These are phyloP conservation scores for Paraconiothyrium brasiliense DNA, from an alignment of 2,329 filamentous ascomycete species.

Conservation along the genomic window DNA sequence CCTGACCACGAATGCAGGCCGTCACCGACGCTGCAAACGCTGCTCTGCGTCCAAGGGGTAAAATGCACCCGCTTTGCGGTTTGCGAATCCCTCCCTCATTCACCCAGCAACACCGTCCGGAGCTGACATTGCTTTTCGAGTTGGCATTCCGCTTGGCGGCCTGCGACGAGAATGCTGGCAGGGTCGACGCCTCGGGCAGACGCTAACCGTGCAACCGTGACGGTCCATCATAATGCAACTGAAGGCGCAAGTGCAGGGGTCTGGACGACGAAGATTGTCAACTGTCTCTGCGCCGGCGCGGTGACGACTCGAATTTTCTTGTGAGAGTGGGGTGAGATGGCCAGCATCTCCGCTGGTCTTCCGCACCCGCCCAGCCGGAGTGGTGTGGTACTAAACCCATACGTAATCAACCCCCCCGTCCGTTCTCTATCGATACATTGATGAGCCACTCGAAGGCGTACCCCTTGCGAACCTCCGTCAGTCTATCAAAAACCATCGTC, in stretches of 20 bases:
- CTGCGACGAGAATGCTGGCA: constrained; percentile 23
- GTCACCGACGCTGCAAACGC: constrained; percentile 24
- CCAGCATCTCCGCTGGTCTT: constrained; percentile 3
- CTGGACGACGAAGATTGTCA: constrained; percentile 30
- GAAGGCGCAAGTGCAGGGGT: constrained; percentile 29
- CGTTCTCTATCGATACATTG: background rate
- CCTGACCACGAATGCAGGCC: constrained; percentile 22
- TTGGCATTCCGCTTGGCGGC: constrained; percentile 34
- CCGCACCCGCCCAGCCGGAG: constrained; percentile 4
- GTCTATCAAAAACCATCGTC: background rate
- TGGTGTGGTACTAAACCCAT: constrained; percentile 16
- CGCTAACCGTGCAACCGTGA: constrained; percentile 46
- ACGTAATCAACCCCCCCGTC: constrained; percentile 17
- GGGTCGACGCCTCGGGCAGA: constrained; percentile 28
- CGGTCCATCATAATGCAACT: constrained; percentile 30
- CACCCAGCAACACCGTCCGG: constrained; percentile 27
- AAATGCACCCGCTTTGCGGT: constrained; percentile 25
- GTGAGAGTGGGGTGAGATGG: constrained; percentile 24
- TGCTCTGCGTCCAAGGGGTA: constrained; percentile 24
- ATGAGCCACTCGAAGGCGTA: background rate
- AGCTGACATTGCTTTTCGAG: constrained; percentile 42
- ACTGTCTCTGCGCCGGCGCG: constrained; percentile 34
- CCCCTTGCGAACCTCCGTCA: constrained; percentile 6
- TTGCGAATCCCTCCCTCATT: constrained; percentile 28
- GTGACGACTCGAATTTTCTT: constrained; percentile 31